Evolutionary conservation across 2,329 filamentous ascomycete species (phyloP).

Genomic region (Clarireedia sp.): DNA sequence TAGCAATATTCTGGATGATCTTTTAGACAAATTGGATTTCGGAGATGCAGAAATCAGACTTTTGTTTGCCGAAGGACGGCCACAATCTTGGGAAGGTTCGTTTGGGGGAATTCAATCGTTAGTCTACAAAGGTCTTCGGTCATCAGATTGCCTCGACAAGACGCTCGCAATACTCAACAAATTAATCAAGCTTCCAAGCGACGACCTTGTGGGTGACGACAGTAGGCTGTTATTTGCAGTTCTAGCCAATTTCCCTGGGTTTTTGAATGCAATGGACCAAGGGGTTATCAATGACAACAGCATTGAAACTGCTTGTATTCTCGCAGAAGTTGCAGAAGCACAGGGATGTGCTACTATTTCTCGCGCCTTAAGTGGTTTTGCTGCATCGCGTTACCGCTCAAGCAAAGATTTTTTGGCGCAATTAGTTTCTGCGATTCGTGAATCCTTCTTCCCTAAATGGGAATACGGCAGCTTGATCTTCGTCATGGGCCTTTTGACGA

Average conservation of each 20-base stretch:
- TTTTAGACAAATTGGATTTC: conserved; percentile 78
- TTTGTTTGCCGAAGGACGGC: conserved; percentile 69
- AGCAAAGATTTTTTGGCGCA: conserved; percentile 70
- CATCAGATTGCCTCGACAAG: conserved; percentile 70
- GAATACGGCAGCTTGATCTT: conserved; percentile 85
- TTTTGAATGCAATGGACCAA: conserved; percentile 71
- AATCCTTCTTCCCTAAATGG: conserved; percentile 70
- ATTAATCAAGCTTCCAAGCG: conserved; percentile 70
- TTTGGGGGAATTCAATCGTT: conserved; percentile 83
- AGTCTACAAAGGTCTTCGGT: conserved; percentile 86
- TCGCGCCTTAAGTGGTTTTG: conserved; percentile 61
- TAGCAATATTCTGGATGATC: conserved; percentile 81
- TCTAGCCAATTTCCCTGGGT: conserved; percentile 86
- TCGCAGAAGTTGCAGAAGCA: conserved; percentile 64
- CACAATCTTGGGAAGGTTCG: conserved; percentile 76
- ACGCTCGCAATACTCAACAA: conserved; percentile 72
- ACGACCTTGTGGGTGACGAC: conserved; percentile 72
- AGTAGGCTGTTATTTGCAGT: conserved; percentile 75
- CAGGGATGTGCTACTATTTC: conserved; percentile 63
- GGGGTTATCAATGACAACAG: conserved; percentile 46
- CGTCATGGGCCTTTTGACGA: conserved; percentile 84
- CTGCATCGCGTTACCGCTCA: conserved; percentile 56
- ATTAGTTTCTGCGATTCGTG: conserved; percentile 64
- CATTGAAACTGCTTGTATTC: conserved; percentile 56
- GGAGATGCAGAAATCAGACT: conserved; percentile 59